Conservation (phyloP, 148 eudicot genomes). For the Bassia scoparia region DNA sequence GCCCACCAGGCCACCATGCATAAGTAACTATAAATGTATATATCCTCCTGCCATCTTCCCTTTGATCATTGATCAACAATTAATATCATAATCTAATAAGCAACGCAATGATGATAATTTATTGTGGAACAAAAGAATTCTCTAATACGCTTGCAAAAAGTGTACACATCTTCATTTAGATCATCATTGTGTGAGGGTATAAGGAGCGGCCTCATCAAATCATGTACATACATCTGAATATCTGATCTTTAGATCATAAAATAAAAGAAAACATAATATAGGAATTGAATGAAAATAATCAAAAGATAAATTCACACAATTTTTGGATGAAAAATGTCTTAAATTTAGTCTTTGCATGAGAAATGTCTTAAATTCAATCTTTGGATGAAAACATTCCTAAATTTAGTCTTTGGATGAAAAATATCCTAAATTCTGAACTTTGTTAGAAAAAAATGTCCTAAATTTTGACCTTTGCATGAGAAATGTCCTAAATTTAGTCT, state of each 20-base stretch:
- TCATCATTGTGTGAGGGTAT: neutral
- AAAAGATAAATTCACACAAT: neutral
- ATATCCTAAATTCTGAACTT: no score
- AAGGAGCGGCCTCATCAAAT: conserved; percentile 14
- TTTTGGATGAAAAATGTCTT: no score
- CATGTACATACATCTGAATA: neutral
- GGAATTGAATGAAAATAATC: neutral
- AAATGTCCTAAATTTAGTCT: no score
- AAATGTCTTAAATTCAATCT: no score
- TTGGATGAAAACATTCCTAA: no score
- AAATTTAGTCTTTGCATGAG: no score
- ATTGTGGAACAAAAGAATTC: neutral
- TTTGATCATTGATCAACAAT: neutral
- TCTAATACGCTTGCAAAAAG: neutral
- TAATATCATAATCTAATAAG: neutral
- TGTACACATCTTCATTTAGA: neutral
- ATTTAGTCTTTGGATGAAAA: no score
- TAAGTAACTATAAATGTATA: no score
- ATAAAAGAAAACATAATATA: neutral
- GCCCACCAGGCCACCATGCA: neutral
- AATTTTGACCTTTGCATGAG: no score
- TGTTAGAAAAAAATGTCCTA: no score
- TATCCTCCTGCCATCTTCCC: neutral
- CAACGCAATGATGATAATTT: conserved; percentile 1
- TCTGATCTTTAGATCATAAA: no score